These are phyloP conservation scores for Boletus bicolor DNA, from an alignment of 768 basidiomycete species.

Conservation along the genomic window DNA sequence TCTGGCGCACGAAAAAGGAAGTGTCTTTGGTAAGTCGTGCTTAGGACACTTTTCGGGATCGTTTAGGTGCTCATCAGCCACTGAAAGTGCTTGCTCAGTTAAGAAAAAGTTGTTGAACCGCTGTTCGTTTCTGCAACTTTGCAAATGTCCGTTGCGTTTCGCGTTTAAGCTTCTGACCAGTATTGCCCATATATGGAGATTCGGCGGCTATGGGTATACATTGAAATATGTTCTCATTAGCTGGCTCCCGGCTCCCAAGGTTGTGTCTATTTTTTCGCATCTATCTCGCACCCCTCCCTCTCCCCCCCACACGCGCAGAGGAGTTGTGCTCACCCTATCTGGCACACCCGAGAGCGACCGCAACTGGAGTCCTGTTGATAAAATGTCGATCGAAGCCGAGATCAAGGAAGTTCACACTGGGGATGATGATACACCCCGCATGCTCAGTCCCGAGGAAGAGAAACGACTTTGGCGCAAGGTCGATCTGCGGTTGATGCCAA, in stretches of 20 bases:
- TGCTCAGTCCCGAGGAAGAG: constrained; percentile 40
- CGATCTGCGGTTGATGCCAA: constrained; percentile 55
- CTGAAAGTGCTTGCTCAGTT: no score
- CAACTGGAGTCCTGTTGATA: neutral
- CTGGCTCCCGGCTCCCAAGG: no score
- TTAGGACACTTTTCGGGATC: no score
- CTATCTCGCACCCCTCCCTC: no score
- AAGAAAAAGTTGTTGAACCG: no score
- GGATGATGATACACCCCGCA: neutral
- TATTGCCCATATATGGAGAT: neutral
- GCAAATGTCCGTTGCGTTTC: neutral
- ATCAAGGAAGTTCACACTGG: neutral
- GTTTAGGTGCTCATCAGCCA: no score
- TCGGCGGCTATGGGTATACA: neutral
- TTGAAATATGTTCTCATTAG: neutral
- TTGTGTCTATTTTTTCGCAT: neutral
- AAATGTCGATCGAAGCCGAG: neutral
- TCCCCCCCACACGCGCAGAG: neutral
- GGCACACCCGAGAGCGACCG: neutral
- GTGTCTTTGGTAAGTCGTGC: no score
- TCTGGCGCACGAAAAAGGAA: no score
- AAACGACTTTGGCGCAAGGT: constrained; percentile 55
- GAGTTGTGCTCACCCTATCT: neutral
- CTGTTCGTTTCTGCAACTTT: no score
- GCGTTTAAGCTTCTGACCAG: neutral